Evolutionary conservation across 768 basidiomycete species (phyloP).

Genomic region (Boletus insuetus): DNA sequence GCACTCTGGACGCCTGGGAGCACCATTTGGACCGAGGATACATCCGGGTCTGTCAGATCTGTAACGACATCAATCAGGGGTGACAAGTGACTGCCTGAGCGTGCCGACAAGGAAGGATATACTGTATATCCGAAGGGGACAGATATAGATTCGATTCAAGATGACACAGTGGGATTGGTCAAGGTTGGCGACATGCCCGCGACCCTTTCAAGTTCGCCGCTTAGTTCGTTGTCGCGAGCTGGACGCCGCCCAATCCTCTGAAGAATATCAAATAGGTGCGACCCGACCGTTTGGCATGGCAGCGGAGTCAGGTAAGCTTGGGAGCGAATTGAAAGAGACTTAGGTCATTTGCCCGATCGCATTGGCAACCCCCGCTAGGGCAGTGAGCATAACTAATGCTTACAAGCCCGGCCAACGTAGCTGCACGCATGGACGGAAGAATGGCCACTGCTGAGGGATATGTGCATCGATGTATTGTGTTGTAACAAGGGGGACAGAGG

Average conservation of each 20-base stretch:
- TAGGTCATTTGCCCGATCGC: conserved; percentile 52
- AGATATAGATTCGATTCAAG: conserved; percentile 20
- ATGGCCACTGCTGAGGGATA: background rate
- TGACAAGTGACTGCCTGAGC: conserved; percentile 2
- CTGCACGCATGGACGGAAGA: background rate
- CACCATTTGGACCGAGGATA: background rate
- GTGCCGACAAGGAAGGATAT: background rate
- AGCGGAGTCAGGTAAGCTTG: conserved; percentile 34
- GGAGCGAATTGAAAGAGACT: conserved; percentile 40
- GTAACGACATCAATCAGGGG: background rate
- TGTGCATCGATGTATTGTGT: background rate
- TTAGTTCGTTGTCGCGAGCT: conserved; percentile 45
- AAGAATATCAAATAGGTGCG: conserved; percentile 47
- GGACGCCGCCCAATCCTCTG: conserved; percentile 66
- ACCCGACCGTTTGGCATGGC: conserved; percentile 45
- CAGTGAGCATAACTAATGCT: background rate
- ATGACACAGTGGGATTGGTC: conserved; percentile 45
- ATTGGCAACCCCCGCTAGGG: conserved; percentile 15
- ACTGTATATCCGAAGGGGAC: background rate
- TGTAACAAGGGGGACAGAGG: background rate
- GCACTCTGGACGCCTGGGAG: background rate
- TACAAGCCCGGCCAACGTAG: conserved; percentile 15
- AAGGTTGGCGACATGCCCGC: conserved; percentile 51
- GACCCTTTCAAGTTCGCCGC: conserved; percentile 53
- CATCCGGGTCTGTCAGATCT: background rate